phyloP scores from a whole-genome alignment of 2,329 filamentous ascomycete genomes.

The Ceratocystis ficicola region DNA sequence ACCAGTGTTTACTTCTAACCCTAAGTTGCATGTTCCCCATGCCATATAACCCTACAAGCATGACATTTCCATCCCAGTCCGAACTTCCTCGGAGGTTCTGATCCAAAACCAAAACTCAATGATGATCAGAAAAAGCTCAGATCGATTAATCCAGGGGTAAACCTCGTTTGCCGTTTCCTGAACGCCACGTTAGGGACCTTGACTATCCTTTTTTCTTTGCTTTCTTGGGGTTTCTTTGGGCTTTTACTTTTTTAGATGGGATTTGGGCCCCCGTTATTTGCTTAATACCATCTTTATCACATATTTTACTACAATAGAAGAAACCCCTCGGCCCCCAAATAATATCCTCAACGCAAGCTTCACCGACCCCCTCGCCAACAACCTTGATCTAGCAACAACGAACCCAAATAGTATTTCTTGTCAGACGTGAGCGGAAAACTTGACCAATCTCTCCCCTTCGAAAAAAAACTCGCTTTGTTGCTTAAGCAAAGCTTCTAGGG shows the following conservation, averaged over 20 bases:
- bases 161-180: not conserved
- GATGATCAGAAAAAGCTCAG: not conserved
- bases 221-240: not conserved
- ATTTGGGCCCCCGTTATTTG: not conserved
- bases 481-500: not conserved
- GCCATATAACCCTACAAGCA: not conserved
- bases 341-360: not conserved
- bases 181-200: not conserved
- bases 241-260: not conserved
- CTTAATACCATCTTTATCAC: not conserved
- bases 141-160: not conserved
- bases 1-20: not conserved
- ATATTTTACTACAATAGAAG: not conserved
- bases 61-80: too few relatives aligned
- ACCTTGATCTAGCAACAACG: not conserved
- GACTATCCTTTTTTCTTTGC: not conserved
- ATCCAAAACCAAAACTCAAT: not conserved
- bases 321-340: too few relatives aligned
- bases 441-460: not conserved
- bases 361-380: not conserved
- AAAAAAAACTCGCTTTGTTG: too few relatives aligned
- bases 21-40: not conserved
- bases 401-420: not conserved
- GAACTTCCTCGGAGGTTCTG: not conserved
- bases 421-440: not conserved